These are phyloP conservation scores for Cordyceps farinosa DNA, from an alignment of 2,329 filamentous ascomycete genomes.

Conservation along the genomic window DNA sequence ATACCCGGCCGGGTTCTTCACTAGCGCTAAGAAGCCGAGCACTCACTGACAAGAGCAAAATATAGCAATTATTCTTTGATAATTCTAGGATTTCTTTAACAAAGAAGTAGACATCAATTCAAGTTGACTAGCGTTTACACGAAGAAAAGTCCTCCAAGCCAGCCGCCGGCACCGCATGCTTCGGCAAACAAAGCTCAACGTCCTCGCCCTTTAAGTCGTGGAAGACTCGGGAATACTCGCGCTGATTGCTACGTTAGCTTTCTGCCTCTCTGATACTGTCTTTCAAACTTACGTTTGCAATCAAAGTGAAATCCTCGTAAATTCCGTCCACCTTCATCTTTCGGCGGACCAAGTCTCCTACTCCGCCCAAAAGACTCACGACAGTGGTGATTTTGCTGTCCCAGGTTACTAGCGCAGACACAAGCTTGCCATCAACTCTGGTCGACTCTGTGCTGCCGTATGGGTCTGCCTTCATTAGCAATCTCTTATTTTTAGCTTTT, in stretches of 20 bases:
- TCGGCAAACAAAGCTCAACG: slow-evolving; percentile 29
- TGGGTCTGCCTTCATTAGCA: slow-evolving; percentile 26
- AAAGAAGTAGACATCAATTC: not conserved
- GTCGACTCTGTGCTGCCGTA: slow-evolving; percentile 42
- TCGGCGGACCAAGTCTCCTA: slow-evolving; percentile 35
- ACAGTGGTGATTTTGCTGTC: slow-evolving; percentile 43
- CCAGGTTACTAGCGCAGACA: slow-evolving; percentile 41
- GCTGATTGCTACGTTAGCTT: slow-evolving; percentile 20
- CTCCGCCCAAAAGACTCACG: slow-evolving; percentile 36
- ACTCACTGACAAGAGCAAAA: not conserved
- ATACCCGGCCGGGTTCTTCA: slow-evolving; percentile 7
- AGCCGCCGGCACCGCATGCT: slow-evolving; percentile 24
- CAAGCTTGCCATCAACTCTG: slow-evolving; percentile 35
- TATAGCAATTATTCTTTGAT: too few relatives aligned
- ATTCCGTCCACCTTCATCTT: slow-evolving; percentile 36
- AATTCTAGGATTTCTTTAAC: not conserved
- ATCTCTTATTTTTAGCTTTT: not conserved
- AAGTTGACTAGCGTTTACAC: slow-evolving; percentile 13
- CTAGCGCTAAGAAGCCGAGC: slow-evolving; percentile 5
- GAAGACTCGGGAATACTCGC: slow-evolving; percentile 31
- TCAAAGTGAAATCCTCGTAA: slow-evolving; percentile 35
- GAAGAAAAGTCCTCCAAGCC: slow-evolving; percentile 28
- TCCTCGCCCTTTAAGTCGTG: slow-evolving; percentile 29
- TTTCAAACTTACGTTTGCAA: slow-evolving; percentile 25
- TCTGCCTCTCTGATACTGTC: not conserved